Evolutionary conservation across 163 green algal species (phyloP), one percentile per base, ranked within the genome.

Genomic region (Scenedesmus sp.): DNA sequence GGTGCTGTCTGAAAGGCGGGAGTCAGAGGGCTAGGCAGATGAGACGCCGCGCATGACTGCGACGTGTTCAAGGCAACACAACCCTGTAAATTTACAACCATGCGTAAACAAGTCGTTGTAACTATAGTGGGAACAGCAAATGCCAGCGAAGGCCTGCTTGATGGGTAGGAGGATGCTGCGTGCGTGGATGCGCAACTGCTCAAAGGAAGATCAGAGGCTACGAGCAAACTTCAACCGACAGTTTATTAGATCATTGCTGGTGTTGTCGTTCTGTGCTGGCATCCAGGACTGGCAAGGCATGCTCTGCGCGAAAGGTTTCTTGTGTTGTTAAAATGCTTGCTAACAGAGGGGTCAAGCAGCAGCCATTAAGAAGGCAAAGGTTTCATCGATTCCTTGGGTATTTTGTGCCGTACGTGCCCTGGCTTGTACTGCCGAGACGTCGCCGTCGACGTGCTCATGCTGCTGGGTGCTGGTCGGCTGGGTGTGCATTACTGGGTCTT

Each of bases 111-210:
- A 22, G 2, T 72, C 13, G 3, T 33, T 72, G 22, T 72, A 1
- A 72, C 3, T 72, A 72, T 35, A 6, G n/a, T n/a, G 30, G 65
- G 7, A 40, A 18, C 7, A 37, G 30, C 4, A 30, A 1, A 33
- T 37, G 30, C 9, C 65, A 20, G 65, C 65, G 18, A 30, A 76
- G 65, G 65, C 65, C 7, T 76, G 65, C 0, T 76, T 76, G 65
- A 76, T 76, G 30, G 65, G 65, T 40, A 30, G 26, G 20, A 10
- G 18, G 65, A 76, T 76, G 65, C 30, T 76, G 65, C 65, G 65
- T 76, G 65, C 65, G 65, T 76, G 65, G 40, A 20, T 76, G 65
- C 65, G 65, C 65, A 76, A 76, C 65, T 76, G 65, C 65, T 15
- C 1, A 37, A 37, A 76, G 9, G 4, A 37, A 76, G 65, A 26